A percentile compares a stretch with the other conserved stretches of the same genome.
Evolutionary conservation across 2,329 filamentous ascomycete genomes (phyloP).

Genomic region (Fusarium sp.): DNA sequence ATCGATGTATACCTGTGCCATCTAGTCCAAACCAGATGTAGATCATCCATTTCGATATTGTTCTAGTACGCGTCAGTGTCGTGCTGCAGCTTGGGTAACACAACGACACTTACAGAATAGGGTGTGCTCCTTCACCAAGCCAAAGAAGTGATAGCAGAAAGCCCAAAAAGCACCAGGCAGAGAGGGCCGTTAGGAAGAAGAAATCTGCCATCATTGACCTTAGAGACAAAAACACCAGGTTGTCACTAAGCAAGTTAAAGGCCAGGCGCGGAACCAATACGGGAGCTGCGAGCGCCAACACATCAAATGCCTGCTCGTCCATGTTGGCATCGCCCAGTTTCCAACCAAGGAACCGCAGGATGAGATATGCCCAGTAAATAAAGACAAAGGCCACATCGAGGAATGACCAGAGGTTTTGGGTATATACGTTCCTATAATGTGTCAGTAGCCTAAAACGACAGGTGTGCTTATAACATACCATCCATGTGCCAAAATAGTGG

Average conservation of each 20-base stretch:
- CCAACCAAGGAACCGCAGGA: constrained; percentile 74
- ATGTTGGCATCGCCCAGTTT: constrained; percentile 58
- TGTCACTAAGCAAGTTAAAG: constrained; percentile 85
- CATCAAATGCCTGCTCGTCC: constrained; percentile 77
- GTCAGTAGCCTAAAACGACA: not conserved
- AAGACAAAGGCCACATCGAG: constrained; percentile 82
- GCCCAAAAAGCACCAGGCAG: constrained; percentile 85
- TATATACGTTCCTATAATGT: constrained; percentile 76
- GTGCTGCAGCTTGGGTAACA: not conserved
- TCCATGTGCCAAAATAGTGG: constrained; percentile 79
- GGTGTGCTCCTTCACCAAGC: constrained; percentile 74
- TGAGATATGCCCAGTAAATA: constrained; percentile 77
- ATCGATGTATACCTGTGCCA: constrained; percentile 71
- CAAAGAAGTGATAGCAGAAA: constrained; percentile 84
- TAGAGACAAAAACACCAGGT: constrained; percentile 83
- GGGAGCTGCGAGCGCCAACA: constrained; percentile 82
- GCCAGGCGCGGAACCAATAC: constrained; percentile 82
- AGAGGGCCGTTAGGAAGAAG: constrained; percentile 78
- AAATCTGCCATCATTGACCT: constrained; percentile 90
- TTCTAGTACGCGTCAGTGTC: constrained; percentile 53
- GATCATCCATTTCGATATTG: constrained; percentile 90
- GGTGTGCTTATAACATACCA: constrained; percentile 55
- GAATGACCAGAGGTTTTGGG: constrained; percentile 90
- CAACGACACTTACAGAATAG: constrained; percentile 62
- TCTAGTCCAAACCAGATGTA: constrained; percentile 94